A percentile compares a stretch with the other conserved stretches of the same genome.
Evolutionary conservation across 768 basidiomycete species (phyloP).

Genomic region (Boletellus emodensis): DNA sequence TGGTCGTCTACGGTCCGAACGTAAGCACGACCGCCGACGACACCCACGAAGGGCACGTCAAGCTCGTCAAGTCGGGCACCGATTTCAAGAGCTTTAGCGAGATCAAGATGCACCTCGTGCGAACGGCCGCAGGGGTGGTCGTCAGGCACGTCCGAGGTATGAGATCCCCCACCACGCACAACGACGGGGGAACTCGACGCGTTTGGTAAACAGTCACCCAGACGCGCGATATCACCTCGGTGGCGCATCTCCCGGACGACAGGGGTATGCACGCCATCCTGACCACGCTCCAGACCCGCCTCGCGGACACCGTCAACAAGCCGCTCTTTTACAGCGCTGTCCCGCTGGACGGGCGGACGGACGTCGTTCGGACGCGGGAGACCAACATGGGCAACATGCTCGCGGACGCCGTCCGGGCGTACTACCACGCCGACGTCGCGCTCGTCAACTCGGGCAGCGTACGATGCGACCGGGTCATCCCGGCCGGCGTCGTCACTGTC

Average conservation of each 20-base stretch:
- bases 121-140: background rate
- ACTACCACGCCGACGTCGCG: background rate
- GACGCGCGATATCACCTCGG: constrained; percentile 4
- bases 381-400: constrained; percentile 5
- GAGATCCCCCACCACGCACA: background rate
- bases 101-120: constrained; percentile 2
- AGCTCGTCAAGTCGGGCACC: constrained; percentile 5
- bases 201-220: background rate
- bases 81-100: constrained; percentile 3
- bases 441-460: constrained; percentile 2
- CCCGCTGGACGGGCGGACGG: constrained; percentile 7
- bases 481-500: background rate
- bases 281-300: background rate
- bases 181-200: background rate
- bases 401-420: constrained; percentile 18
- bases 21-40: background rate
- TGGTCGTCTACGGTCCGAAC: constrained; percentile 7
- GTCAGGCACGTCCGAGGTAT: background rate
- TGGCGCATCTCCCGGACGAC: constrained; percentile 4
- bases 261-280: constrained; percentile 1
- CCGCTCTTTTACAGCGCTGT: background rate
- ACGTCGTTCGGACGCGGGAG: constrained; percentile 1
- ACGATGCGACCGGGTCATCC: constrained; percentile 7
- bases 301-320: background rate
- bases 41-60: constrained; percentile 5